Evolutionary conservation across 345 rosid species (phyloP).

Genomic region (Heritiera littoralis): DNA sequence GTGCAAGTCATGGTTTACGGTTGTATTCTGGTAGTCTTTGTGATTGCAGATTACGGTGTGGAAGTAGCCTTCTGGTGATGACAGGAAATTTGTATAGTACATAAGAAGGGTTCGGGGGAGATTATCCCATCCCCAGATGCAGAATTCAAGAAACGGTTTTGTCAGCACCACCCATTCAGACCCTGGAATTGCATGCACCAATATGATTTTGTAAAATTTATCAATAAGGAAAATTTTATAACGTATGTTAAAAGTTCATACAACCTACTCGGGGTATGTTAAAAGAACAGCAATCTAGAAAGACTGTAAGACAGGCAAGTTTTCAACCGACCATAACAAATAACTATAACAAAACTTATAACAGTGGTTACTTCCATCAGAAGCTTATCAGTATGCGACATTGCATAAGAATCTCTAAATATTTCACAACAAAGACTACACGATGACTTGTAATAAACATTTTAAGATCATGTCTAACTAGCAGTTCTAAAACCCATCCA

Average conservation of each 20-base stretch:
- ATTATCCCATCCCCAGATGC: constrained; percentile 96
- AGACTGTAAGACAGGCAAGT: not conserved
- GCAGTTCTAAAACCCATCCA: not conserved
- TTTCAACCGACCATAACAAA: not conserved
- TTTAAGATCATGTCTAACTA: not conserved
- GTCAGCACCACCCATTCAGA: constrained; percentile 77
- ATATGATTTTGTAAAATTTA: not conserved
- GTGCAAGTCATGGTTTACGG: constrained; percentile 79
- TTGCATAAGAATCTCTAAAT: not conserved
- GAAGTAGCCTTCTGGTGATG: constrained; percentile 84
- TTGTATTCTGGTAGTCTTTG: constrained; percentile 87
- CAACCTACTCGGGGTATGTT: not conserved
- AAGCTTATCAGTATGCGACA: not conserved
- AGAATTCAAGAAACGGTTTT: constrained; percentile 82
- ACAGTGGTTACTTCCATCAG: not conserved
- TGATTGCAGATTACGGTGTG: constrained; percentile 92
- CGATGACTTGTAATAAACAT: not conserved
- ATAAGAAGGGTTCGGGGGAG: constrained; percentile 87
- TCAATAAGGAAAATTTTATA: not conserved
- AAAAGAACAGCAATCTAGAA: not conserved
- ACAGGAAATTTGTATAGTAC: constrained; percentile 87
- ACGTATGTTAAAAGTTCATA: not conserved
- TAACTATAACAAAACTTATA: not conserved
- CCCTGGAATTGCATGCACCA: constrained; percentile 42
- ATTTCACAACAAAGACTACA: not conserved